These are phyloP conservation scores for Grifola frondosa DNA, from an alignment of 1,284 basidiomycete species.

Conservation along the genomic window DNA sequence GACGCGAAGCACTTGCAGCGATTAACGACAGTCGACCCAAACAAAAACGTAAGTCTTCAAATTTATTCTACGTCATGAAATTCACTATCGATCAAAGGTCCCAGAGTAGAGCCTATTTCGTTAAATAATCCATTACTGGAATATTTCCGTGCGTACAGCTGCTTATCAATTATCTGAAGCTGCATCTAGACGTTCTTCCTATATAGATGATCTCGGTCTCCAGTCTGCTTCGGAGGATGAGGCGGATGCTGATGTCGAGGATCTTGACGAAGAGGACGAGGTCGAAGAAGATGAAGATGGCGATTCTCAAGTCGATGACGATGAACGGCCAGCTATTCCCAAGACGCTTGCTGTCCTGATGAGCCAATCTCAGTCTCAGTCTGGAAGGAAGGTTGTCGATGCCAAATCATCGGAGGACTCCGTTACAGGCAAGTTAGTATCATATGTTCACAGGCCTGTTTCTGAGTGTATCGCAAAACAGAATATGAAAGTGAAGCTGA, in stretches of 20 bases:
- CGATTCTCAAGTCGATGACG: constrained; percentile 10
- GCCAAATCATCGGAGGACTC: constrained; percentile 10
- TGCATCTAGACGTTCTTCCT: background rate
- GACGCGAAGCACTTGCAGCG: constrained; percentile 6
- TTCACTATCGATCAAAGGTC: background rate
- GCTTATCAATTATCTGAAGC: background rate
- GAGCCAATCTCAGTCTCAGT: background rate
- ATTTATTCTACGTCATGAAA: background rate
- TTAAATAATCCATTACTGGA: constrained; percentile 21
- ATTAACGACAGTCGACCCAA: background rate
- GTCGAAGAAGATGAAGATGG: constrained; percentile 13
- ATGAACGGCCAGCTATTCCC: constrained; percentile 1
- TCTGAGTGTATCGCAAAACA: no score
- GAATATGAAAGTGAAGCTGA: constrained; percentile 13
- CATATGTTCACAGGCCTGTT: background rate
- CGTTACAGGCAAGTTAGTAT: constrained; percentile 10
- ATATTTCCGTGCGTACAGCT: constrained; percentile 19
- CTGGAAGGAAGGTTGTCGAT: background rate
- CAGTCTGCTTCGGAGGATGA: constrained; percentile 21
- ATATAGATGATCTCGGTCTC: constrained; percentile 18
- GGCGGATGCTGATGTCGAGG: constrained; percentile 10
- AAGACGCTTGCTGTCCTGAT: constrained; percentile 5
- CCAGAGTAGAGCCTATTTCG: constrained; percentile 2
- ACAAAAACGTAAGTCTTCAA: background rate
- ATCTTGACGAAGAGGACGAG: constrained; percentile 15